Conservation (phyloP, 177 flowering plant species). For the Vitis hybrid region DNA sequence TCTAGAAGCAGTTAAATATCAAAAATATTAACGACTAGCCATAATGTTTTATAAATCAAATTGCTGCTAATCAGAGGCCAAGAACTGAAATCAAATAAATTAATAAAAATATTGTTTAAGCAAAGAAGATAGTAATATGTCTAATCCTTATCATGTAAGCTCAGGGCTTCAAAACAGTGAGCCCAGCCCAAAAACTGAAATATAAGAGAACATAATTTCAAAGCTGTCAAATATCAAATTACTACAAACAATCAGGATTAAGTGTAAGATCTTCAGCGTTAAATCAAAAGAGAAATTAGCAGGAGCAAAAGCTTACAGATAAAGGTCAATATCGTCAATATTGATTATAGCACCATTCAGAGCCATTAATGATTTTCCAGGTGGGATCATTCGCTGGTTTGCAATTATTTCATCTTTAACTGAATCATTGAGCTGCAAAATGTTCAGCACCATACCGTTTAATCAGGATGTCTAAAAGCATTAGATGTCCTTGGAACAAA, state of each 20-base stretch:
- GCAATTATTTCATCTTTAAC: conserved; percentile 88
- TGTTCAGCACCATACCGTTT: conserved; percentile 2
- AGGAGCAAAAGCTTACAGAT: conserved; percentile 58
- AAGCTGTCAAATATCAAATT: not conserved
- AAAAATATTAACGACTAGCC: no score
- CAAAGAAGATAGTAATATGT: not conserved
- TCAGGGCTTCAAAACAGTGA: not conserved
- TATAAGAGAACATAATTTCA: not conserved
- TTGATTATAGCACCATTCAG: conserved; percentile 93
- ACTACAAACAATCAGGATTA: not conserved
- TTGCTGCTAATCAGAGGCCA: no score
- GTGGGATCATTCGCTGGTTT: conserved; percentile 95
- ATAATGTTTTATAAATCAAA: no score
- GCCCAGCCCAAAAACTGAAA: not conserved
- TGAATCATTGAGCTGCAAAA: conserved; percentile 79
- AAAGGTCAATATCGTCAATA: conserved; percentile 93
- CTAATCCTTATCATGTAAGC: not conserved
- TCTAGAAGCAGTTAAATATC: no score
- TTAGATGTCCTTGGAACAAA: not conserved
- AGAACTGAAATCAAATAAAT: no score
- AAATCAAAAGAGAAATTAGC: not conserved
- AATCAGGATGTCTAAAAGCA: not conserved
- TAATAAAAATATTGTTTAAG: no score
- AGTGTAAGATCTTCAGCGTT: not conserved
- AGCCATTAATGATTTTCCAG: conserved; percentile 99